Conservation (phyloP, 768 basidiomycete genomes). For the Termitomyces sp. region DNA sequence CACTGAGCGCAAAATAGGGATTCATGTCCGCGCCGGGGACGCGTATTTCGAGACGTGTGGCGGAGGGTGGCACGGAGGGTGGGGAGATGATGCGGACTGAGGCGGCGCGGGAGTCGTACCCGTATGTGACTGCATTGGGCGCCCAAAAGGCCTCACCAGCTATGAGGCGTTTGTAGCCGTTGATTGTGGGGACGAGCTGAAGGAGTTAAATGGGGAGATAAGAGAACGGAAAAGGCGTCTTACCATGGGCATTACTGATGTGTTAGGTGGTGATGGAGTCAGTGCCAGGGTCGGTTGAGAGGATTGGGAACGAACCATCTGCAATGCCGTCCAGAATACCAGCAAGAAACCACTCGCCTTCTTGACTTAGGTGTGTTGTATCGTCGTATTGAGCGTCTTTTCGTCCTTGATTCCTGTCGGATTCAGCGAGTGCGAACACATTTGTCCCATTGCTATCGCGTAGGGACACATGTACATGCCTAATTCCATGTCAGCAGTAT, state of each 20-base stretch:
- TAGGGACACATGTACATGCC: slow-evolving; percentile 91
- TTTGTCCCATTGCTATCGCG: slow-evolving; percentile 65
- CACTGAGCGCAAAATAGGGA: slow-evolving; percentile 82
- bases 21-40: slow-evolving; percentile 98
- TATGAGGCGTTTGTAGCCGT: slow-evolving; percentile 95
- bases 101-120: slow-evolving; percentile 92
- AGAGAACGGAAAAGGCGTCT: slow-evolving; percentile 12
- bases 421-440: slow-evolving; percentile 68
- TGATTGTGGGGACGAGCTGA: slow-evolving; percentile 84
- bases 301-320: slow-evolving; percentile 52
- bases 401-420: slow-evolving; percentile 59
- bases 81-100: slow-evolving; percentile 91
- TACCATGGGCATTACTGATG: slow-evolving; percentile 77
- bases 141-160: slow-evolving; percentile 95
- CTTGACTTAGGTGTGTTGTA: slow-evolving; percentile 76
- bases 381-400: slow-evolving; percentile 71
- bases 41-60: slow-evolving; percentile 89
- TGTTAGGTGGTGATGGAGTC: neutral
- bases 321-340: slow-evolving; percentile 86
- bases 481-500: slow-evolving; percentile 19
- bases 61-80: slow-evolving; percentile 73
- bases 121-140: slow-evolving; percentile 89
- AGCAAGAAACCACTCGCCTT: slow-evolving; percentile 91
- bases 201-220: neutral
- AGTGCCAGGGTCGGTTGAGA: neutral